A percentile compares a stretch with the other conserved stretches of the same genome.
These are phyloP conservation scores for Rubroboletus pulcherrimus DNA, from an alignment of 768 basidiomycete genomes.

Conservation along the genomic window DNA sequence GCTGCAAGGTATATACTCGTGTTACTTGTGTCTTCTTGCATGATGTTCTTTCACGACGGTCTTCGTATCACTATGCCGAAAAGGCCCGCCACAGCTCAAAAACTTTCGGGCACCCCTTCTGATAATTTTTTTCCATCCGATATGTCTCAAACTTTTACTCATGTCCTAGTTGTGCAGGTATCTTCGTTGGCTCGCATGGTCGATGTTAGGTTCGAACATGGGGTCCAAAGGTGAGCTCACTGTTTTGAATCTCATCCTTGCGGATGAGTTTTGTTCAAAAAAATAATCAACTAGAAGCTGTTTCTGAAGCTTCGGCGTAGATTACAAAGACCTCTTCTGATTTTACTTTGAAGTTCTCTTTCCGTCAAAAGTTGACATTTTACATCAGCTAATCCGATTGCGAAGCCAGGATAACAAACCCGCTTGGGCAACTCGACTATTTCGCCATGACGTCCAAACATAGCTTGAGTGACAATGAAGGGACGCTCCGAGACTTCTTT, in stretches of 20 bases:
- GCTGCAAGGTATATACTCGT: slow-evolving; percentile 11
- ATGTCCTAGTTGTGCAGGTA: not conserved
- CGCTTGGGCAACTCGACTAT: no score
- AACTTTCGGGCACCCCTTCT: slow-evolving; percentile 70
- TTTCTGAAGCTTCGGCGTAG: slow-evolving; percentile 74
- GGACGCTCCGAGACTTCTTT: no score
- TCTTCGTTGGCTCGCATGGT: not conserved
- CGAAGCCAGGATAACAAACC: not conserved
- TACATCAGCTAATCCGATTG: not conserved
- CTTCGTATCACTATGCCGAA: slow-evolving; percentile 86
- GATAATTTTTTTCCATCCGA: slow-evolving; percentile 35
- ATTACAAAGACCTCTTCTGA: slow-evolving; percentile 45
- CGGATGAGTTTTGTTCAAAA: slow-evolving; percentile 32
- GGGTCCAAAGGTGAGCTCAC: slow-evolving; percentile 4
- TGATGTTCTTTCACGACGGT: slow-evolving; percentile 68
- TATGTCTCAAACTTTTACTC: not conserved
- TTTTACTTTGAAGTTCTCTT: not conserved
- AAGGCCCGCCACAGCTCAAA: slow-evolving; percentile 91
- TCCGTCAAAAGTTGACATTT: no score
- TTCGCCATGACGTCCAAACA: not conserved
- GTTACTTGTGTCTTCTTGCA: not conserved
- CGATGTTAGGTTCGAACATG: slow-evolving; percentile 28
- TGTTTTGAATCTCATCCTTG: not conserved
- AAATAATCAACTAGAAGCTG: slow-evolving; percentile 86
- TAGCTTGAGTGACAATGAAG: not conserved